phyloP scores from a whole-genome alignment of 139 green algal genomes.

The Pseudopediastrum boryanum region DNA sequence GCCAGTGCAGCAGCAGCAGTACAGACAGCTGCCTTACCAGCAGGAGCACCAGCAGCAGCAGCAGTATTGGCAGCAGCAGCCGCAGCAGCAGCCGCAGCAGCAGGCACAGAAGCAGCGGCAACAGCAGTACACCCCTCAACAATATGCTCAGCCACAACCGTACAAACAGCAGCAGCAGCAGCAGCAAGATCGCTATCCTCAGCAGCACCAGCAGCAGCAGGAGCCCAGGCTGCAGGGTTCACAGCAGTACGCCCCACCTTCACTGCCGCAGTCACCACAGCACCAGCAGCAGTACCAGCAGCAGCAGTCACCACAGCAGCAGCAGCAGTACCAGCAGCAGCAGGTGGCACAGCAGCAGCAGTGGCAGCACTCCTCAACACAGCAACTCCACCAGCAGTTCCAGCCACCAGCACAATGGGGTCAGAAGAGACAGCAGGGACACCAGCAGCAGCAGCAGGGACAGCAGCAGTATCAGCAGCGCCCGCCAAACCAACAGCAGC shows the following conservation, averaged over 20 bases:
- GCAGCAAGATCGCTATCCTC: not conserved
- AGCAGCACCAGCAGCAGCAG: not conserved
- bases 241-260: not conserved
- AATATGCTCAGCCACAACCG: too few species aligned
- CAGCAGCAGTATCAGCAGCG: not conserved
- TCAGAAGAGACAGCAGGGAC: not conserved
- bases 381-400: not conserved
- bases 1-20: too few species aligned
- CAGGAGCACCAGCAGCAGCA: too few species aligned
- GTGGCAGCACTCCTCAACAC: not conserved
- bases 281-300: not conserved
- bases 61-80: too few species aligned
- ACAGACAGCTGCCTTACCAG: too few species aligned
- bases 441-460: not conserved
- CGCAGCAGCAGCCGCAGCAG: too few species aligned
- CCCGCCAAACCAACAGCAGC: not conserved
- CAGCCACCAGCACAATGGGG: not conserved
- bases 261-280: not conserved
- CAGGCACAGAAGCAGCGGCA: too few species aligned
- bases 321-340: not conserved
- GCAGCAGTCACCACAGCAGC: not conserved
- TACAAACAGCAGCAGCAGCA: slow-evolving; percentile 7
- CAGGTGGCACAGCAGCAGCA: not conserved
- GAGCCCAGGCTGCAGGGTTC: not conserved
- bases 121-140: too few species aligned